Evolutionary conservation across 371 early-diverging fungal genomes (phyloP), one percentile per base, ranked within the genome.

Genomic region (Haplosporangium sp.): DNA sequence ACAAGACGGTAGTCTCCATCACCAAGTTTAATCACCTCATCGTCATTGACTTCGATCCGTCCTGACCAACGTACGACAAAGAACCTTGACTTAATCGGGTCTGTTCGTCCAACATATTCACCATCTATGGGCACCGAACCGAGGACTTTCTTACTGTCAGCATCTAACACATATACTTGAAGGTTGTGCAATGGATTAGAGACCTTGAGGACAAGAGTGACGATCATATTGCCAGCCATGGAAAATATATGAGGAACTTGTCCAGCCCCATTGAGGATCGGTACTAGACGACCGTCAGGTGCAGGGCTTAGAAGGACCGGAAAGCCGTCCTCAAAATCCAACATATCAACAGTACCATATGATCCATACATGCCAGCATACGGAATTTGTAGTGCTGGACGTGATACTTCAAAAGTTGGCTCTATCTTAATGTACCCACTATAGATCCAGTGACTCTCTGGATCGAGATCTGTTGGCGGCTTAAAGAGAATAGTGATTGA

Each of bases 301-400:
- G 63, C 52, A 3, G 74, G 47, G 2, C 79, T 68, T 4, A 78
- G 48, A 2, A 78, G 27, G 44, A 78, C 10, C 1, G 79, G 79
- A 60, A 63, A 78, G 1, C 74, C 74, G 4, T 61, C 61, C 27
- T 69, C 52, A 13, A 74, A 38, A 48, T 74, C 74, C 56, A 78
- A 47, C 34, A 78, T 69, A 42, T 78, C 79, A 1, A 78, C 67
- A 10, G 74, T 70, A 35, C 61, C 53, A 63, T 78, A 78, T 4
- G 79, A 70, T 34, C 79, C 79, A 20, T 40, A 58, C 74, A 78
- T 78, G 3, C 79, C 79, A 11, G 68, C 74, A 64, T 74, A 78
- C 0, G 79, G 79, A 17, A 78, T 60, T 27, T 66, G 70, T 44
- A 78, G 19, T 3, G 63, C 56, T 8, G 78, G 74, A 38, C 73